Evolutionary conservation across 2,329 filamentous ascomycete species (phyloP), one percentile per base, ranked within the genome.

Genomic region (Oidium heveae): DNA sequence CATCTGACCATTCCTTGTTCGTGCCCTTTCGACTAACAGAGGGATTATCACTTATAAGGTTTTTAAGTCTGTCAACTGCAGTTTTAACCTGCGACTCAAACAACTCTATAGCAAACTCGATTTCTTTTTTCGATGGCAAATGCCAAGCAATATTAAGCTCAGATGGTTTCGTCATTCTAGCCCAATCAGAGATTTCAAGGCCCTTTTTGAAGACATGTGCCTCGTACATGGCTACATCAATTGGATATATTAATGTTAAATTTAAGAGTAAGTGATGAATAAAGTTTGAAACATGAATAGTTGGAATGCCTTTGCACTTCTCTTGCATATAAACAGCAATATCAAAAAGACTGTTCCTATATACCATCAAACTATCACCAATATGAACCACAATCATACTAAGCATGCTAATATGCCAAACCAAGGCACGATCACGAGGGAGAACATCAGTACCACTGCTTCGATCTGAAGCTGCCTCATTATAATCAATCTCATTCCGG

Each of bases 301-400:
- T 94, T 0, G 91, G 87, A 57, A 95, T 81, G 22, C 91, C 91
- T 61, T 85, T 82, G 68, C 91, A 98, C 63, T 86, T 89, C 61
- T 91, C 79, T 66, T 98, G 91, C 89, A 98, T 96, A 68, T 89
- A 96, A 55, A 84, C 74, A 13, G 89, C 87, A 65, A 98, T 89
- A 58, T 86, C 84, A 59, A 94, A 85, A 1, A 98, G 76, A 52
- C 96, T 84, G 53, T 86, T 73, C 67, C 87, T 86, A 72, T 94
- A 93, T 57, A 83, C 82, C 57, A 98, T 73, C 15, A 96, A 85
- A 60, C 91, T 85, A 59, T 82, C 79, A 36, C 91, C 91, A 49
- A 98, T 87, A 63, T 98, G 91, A 2, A 98, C 91, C 22, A 95
- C 86, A 57, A 86, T 91, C 89, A 98, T 98, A 65, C 88, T 94